These are phyloP conservation scores for Ogataea degrootiae DNA, from an alignment of 805 yeast genomes.

Conservation along the genomic window DNA sequence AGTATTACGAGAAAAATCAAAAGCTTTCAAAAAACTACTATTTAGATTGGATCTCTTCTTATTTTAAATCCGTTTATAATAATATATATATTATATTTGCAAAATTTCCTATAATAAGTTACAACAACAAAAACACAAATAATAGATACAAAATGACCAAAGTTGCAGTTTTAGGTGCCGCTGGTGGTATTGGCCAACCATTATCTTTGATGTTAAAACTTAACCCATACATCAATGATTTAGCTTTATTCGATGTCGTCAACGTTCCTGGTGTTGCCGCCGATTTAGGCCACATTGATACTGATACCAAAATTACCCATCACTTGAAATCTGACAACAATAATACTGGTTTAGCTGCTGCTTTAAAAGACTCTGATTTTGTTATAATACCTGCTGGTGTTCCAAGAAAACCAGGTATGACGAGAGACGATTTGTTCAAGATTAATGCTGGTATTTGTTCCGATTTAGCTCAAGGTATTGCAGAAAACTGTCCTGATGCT, in stretches of 20 bases:
- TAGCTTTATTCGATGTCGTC: conserved; percentile 50
- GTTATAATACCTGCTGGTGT: conserved; percentile 69
- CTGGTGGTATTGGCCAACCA: conserved; percentile 69
- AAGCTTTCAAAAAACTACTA: not conserved
- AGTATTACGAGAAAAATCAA: not conserved
- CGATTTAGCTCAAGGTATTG: conserved; percentile 70
- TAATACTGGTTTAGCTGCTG: conserved; percentile 30
- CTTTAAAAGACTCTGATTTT: conserved; percentile 39
- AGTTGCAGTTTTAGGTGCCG: conserved; percentile 81
- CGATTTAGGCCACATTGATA: conserved; percentile 49
- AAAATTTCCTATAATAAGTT: no score
- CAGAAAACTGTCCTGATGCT: conserved; percentile 66
- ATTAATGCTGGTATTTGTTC: conserved; percentile 59
- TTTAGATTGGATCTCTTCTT: not conserved
- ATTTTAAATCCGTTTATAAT: not conserved
- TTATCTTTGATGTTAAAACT: conserved; percentile 46
- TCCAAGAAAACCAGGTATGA: conserved; percentile 98
- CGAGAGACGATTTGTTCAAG: conserved; percentile 94
- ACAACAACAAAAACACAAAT: not conserved
- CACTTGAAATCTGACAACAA: conserved; percentile 36
- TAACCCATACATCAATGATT: conserved; percentile 39
- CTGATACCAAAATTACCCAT: conserved; percentile 40
- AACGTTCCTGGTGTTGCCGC: conserved; percentile 54
- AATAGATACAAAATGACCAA: conserved; percentile 12
- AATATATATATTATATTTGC: not conserved